Evolutionary conservation across 768 basidiomycete species (phyloP).

Genomic region (Boletus subparvulus): DNA sequence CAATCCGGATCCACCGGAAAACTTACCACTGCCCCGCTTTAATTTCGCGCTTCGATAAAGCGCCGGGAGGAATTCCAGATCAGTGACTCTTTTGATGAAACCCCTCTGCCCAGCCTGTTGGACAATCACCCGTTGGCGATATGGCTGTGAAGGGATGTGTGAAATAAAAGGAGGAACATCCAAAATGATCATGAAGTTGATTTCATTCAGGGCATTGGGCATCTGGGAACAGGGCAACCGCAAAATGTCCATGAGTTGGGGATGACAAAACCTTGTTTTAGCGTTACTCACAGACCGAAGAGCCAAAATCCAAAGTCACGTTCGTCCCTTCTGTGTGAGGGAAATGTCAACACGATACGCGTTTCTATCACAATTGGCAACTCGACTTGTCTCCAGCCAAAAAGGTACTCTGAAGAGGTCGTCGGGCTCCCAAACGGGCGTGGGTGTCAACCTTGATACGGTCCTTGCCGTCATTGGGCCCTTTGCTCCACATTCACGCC

Average conservation of each 20-base stretch:
- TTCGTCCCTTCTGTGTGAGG: too few species aligned
- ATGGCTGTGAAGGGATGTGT: background rate
- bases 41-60: background rate
- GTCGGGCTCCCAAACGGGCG: too few species aligned
- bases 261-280: background rate
- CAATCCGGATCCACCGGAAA: background rate
- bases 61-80: background rate
- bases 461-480: background rate
- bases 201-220: background rate
- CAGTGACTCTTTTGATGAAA: background rate
- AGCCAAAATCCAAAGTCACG: background rate
- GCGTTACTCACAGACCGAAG: background rate
- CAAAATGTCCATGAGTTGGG: background rate
- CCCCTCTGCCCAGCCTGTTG: background rate
- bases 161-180: background rate
- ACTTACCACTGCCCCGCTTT: background rate
- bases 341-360: background rate
- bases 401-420: too few species aligned
- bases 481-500: background rate
- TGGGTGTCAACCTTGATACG: background rate
- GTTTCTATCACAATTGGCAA: background rate
- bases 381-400: too few species aligned
- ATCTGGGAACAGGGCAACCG: background rate
- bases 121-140: background rate
- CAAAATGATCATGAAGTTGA: background rate